A percentile compares a stretch with the other conserved stretches of the same genome.
phyloP scores from a whole-genome alignment of 352 stramenopile species.

The Phytophthora meadii region DNA sequence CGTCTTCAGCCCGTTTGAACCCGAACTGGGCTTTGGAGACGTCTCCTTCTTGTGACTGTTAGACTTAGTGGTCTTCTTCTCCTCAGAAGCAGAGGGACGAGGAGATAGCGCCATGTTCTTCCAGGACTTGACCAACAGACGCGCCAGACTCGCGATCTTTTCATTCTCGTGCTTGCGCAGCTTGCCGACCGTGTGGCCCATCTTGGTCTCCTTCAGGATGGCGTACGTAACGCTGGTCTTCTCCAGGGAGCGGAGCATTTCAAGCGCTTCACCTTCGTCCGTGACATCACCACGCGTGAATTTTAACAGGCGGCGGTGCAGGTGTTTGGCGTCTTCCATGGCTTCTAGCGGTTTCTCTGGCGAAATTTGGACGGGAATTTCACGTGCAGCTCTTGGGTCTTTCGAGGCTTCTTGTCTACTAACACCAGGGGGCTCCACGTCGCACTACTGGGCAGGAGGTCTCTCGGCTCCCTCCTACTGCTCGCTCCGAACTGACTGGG shows the following conservation, averaged over 20 bases:
- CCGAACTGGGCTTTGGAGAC: slow-evolving; percentile 6
- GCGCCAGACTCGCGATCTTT: slow-evolving; percentile 78
- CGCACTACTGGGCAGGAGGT: slow-evolving; percentile 10
- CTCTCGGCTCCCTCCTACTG: slow-evolving; percentile 9
- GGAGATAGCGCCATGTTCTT: slow-evolving; percentile 86
- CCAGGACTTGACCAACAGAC: slow-evolving; percentile 87
- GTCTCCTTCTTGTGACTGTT: slow-evolving; percentile 31
- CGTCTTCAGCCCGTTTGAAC: slow-evolving; percentile 39
- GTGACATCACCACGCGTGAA: slow-evolving; percentile 69
- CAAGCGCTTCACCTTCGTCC: slow-evolving; percentile 65
- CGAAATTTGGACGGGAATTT: slow-evolving; percentile 6
- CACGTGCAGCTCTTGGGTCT: slow-evolving; percentile 8
- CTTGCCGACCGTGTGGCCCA: slow-evolving; percentile 88
- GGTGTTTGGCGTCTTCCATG: slow-evolving; percentile 75
- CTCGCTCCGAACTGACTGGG: slow-evolving; percentile 22
- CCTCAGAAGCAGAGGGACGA: slow-evolving; percentile 21
- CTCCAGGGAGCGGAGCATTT: slow-evolving; percentile 71
- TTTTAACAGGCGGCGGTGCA: slow-evolving; percentile 78
- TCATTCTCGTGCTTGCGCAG: slow-evolving; percentile 90
- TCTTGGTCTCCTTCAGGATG: slow-evolving; percentile 86
- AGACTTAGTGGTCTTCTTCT: slow-evolving; percentile 26
- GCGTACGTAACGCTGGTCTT: slow-evolving; percentile 62
- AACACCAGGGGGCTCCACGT: slow-evolving; percentile 23
- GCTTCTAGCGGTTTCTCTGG: slow-evolving; percentile 7
- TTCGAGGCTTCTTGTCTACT: slow-evolving; percentile 31